These are phyloP conservation scores for Heimioporus retisporus DNA, from an alignment of 1,284 basidiomycete genomes.

Conservation along the genomic window DNA sequence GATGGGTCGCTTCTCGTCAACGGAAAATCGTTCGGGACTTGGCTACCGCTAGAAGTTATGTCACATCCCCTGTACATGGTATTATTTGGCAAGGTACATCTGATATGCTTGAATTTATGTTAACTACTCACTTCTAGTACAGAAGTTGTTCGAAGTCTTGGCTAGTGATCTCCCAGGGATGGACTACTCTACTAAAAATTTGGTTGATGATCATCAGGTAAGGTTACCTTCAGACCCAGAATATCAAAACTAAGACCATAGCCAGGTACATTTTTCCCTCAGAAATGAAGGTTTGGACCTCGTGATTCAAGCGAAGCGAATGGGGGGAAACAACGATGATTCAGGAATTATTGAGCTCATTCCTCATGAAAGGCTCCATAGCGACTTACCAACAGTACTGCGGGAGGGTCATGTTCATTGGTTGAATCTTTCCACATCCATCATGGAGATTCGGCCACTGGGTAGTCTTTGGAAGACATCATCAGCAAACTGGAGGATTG, in stretches of 20 bases:
- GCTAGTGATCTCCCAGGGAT: conserved; percentile 1
- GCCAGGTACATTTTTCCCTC: not conserved
- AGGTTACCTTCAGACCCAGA: too few species aligned
- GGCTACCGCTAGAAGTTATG: conserved; percentile 48
- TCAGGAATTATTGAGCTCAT: not conserved
- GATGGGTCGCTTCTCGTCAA: conserved; percentile 54
- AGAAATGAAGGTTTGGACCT: not conserved
- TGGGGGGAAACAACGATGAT: not conserved
- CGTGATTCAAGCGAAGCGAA: not conserved
- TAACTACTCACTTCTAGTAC: not conserved
- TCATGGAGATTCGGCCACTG: conserved; percentile 49
- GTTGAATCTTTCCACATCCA: conserved; percentile 40
- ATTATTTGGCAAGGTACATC: not conserved
- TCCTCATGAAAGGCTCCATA: conserved; percentile 27
- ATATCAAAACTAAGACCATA: not conserved
- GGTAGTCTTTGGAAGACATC: conserved; percentile 33
- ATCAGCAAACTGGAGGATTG: conserved; percentile 30
- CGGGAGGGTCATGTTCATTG: conserved; percentile 50
- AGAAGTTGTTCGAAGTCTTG: not conserved
- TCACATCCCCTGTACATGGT: conserved; percentile 46
- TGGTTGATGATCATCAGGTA: not conserved
- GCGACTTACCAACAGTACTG: conserved; percentile 50
- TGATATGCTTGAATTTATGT: not conserved
- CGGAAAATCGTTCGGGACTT: conserved; percentile 48
- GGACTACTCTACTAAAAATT: not conserved